Evolutionary conservation across 2,329 filamentous ascomycete genomes (phyloP).

Genomic region (Nothopassalora personata): DNA sequence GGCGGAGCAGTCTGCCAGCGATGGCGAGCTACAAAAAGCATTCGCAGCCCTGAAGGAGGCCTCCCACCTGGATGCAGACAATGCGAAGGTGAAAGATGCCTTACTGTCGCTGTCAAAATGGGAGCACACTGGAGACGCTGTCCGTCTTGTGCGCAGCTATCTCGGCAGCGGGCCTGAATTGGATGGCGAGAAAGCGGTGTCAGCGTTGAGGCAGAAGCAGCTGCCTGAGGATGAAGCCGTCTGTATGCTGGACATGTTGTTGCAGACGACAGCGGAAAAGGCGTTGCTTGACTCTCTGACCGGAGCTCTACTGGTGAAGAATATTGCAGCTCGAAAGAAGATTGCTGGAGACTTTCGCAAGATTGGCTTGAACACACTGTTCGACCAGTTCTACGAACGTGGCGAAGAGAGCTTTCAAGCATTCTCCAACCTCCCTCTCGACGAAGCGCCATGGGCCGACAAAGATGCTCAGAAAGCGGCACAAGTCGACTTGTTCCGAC

Average conservation of each 20-base stretch:
- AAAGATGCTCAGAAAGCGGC: constrained; percentile 42
- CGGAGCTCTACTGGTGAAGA: constrained; percentile 28
- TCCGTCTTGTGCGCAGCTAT: constrained; percentile 22
- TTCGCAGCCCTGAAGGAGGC: constrained; percentile 42
- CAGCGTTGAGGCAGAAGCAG: constrained; percentile 25
- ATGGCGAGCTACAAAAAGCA: constrained; percentile 35
- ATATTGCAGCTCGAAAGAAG: constrained; percentile 35
- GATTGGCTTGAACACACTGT: constrained; percentile 38
- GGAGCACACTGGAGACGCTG: constrained; percentile 20
- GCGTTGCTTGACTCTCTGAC: constrained; percentile 37
- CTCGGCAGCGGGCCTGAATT: constrained; percentile 30
- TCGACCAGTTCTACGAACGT: constrained; percentile 40
- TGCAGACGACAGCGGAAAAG: constrained; percentile 33
- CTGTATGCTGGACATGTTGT: constrained; percentile 39
- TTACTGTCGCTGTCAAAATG: constrained; percentile 37
- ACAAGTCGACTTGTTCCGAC: constrained; percentile 59
- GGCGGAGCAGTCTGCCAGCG: constrained; percentile 21
- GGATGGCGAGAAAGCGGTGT: constrained; percentile 38
- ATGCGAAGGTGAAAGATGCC: constrained; percentile 37
- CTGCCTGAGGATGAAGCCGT: constrained; percentile 37
- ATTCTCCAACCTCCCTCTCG: constrained; percentile 39
- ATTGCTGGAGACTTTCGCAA: constrained; percentile 35
- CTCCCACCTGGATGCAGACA: constrained; percentile 39
- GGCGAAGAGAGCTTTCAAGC: constrained; percentile 44
- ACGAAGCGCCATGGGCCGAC: constrained; percentile 38